Evolutionary conservation across 2,329 filamentous ascomycete species (phyloP), one percentile per base, ranked within the genome.

Genomic region (Ophiostoma piceae): DNA sequence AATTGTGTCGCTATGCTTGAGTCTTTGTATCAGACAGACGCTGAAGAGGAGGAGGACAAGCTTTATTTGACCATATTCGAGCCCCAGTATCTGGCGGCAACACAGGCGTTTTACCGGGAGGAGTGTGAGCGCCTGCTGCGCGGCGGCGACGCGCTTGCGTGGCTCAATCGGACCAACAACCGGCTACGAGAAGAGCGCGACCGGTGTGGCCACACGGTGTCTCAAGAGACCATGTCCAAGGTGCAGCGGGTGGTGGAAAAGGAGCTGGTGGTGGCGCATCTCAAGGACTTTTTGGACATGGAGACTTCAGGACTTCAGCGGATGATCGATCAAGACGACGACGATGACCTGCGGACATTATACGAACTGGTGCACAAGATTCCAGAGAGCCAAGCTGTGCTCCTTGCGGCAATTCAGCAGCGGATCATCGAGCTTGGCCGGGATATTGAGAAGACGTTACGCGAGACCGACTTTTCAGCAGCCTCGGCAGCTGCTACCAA

Each of bases 1-100:
- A 90, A 91, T 68, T 94, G 92, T 77, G 86, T 92, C 2, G 89
- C 91, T 74, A 97, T 99, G 93, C 84, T 99, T 6, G 94, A 96
- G 77, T 88, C 88, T 8, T 83, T 99, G 0, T 96, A 97, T 77
- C 91, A 96, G 77, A 89, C 88, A 0, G 87, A 93, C 70, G 85
- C 88, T 3, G 93, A 97, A 76, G 85, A 87, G 5, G 91, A 96
- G 73, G 84, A 87, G 65, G 87, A 92, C 60, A 95, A 93, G 75
- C 83, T 99, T 0, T 99, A 99, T 76, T 80, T 93, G 39, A 91
- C 88, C 0, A 85, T 86, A 0, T 98, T 99, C 75, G 93, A 99
- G 78, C 87, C 87, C 0, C 85, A 86, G 11, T 97, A 95, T 75
- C 79, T 98, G 4, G 79, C 83, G 0, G 86, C 87, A 3, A 96